Evolutionary conservation across 257 asterid species (phyloP).

Genomic region (Fraxinus quadrangulata): DNA sequence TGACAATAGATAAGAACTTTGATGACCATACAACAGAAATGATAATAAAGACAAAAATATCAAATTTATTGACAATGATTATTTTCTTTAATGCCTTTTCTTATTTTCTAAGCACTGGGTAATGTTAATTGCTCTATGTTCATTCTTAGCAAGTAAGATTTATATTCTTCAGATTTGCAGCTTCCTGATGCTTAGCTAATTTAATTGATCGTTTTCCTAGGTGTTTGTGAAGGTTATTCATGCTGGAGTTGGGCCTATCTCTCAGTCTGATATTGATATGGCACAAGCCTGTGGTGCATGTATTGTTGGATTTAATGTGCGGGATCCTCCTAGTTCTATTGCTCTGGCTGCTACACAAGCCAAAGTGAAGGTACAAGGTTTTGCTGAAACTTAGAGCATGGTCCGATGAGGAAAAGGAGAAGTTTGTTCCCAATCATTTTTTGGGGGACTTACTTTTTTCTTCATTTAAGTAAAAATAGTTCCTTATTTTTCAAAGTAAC

Average conservation of each 20-base stretch:
- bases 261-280: conserved; percentile 89
- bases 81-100: not conserved
- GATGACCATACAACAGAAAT: not conserved
- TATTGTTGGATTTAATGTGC: conserved; percentile 85
- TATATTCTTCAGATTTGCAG: conserved; percentile 12
- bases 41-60: not conserved
- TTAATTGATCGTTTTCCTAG: conserved; percentile 37
- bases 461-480: not conserved
- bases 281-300: conserved; percentile 93
- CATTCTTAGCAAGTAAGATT: not conserved
- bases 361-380: conserved; percentile 58
- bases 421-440: not conserved
- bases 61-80: not conserved
- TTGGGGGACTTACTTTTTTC: not conserved
- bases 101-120: not conserved
- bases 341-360: conserved; percentile 67
- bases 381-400: too few species aligned
- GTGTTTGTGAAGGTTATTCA: conserved; percentile 71
- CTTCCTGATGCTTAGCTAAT: conserved; percentile 18
- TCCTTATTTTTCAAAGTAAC: not conserved
- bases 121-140: not conserved
- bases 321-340: conserved; percentile 59
- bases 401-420: not conserved
- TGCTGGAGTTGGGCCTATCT: conserved; percentile 85
- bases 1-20: not conserved